Base-by-base conservation (phyloP, 257 asterid genomes). In the Datura wrightii region DNA sequence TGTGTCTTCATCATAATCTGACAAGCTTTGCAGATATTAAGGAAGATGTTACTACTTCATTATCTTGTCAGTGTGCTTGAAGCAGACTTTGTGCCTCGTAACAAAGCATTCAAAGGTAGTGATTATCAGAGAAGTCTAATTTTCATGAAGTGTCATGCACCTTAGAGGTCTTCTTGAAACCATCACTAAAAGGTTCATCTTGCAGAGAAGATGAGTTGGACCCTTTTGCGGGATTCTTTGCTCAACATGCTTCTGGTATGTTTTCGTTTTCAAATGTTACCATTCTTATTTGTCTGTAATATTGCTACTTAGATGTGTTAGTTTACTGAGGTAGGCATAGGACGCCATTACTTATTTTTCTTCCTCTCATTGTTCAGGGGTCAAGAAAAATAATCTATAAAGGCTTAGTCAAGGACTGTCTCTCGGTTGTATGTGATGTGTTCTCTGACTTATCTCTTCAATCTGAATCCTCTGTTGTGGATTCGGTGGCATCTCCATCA, bases 191-290 rank as follows among this genome's bases (percentile, higher is more conserved):
- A 70, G 41, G 54, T 84, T 71, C 79, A 16, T 59, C 31, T 82
- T 88, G 92, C 98, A 96, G 99, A 91, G 86, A 92, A 86, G 88
- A 72, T 84, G 91, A 87, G 94, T 84, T 94, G 98, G 98, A 85
- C 88, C 72, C 86, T 89, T 76, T 82, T 94, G 87, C 90, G 96
- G 92, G 97, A 93, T 87, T 93, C 98, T 55, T 89, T 89, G 84
- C 90, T 96, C 69, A 89, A 91, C 87, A 85, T 87, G 89, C 93
- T 96, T 90, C 89, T 96, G 97, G 99, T 96, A 90, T 88, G 42
- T 70, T 58, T 37, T 84, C 36, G 37, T 56, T 36, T 54, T 50
- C 58, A 50, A 55, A 34, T 58, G 41, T 82, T 84, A 50, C 62
- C 58, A 37, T 56, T 65, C 6, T 42, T 80, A 41, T 7, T 37